Evolutionary conservation across 2,329 filamentous ascomycete genomes (phyloP).

Genomic region (Endoconidiophora polonica): DNA sequence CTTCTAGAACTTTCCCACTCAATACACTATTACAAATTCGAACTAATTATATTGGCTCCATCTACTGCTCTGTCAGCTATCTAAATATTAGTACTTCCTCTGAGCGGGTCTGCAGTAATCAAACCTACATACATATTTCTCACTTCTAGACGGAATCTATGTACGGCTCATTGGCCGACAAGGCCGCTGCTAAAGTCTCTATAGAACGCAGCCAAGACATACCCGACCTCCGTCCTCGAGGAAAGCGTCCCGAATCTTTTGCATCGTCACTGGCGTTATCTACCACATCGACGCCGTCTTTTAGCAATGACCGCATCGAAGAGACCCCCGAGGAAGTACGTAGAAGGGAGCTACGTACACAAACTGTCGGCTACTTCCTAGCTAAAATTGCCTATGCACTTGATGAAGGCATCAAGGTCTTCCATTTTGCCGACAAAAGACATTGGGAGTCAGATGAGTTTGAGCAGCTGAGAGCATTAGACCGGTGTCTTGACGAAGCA

Average conservation of each 20-base stretch:
- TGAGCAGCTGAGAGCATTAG: constrained; percentile 38
- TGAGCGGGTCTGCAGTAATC: too few relatives aligned
- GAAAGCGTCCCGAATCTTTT: constrained; percentile 9
- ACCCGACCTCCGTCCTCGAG: constrained; percentile 6
- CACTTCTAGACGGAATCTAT: constrained; percentile 4
- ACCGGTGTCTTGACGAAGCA: constrained; percentile 39
- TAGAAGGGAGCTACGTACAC: constrained; percentile 21
- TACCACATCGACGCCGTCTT: neutral
- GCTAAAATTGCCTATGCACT: constrained; percentile 39
- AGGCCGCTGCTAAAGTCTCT: constrained; percentile 1
- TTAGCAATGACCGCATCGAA: neutral
- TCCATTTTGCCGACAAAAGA: constrained; percentile 40
- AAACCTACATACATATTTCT: too few relatives aligned
- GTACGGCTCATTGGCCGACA: constrained; percentile 8
- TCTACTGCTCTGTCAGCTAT: too few relatives aligned
- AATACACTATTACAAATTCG: too few relatives aligned
- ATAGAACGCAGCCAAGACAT: neutral
- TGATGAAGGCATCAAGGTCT: constrained; percentile 34
- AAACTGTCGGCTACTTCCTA: constrained; percentile 41
- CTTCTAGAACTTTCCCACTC: too few relatives aligned
- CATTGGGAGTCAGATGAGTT: constrained; percentile 43
- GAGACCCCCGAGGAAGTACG: constrained; percentile 14
- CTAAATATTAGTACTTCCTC: too few relatives aligned
- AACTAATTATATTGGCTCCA: too few relatives aligned
- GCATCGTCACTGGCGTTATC: constrained; percentile 6